These are phyloP conservation scores for Cornus controversa DNA, from an alignment of 148 eudicot species.

Conservation along the genomic window DNA sequence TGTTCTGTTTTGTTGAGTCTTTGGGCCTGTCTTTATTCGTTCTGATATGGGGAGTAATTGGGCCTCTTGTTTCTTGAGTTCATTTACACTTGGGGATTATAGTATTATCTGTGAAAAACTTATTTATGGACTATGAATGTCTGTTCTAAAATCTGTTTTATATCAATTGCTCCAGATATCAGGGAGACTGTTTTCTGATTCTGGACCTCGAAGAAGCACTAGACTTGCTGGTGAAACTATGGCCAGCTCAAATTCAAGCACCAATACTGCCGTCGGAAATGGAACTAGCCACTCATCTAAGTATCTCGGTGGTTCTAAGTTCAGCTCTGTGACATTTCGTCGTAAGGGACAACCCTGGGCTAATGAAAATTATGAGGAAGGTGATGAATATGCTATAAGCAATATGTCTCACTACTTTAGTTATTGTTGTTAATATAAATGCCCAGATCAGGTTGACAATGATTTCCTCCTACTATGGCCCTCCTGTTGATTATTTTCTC, in stretches of 20 bases:
- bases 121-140: not conserved
- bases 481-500: not conserved
- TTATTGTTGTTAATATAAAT: not conserved
- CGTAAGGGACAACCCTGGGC: slow-evolving; percentile 71
- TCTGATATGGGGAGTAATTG: not conserved
- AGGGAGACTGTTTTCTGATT: slow-evolving; percentile 89
- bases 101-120: not conserved
- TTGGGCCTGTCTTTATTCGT: slow-evolving; percentile 1
- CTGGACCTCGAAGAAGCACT: slow-evolving; percentile 80
- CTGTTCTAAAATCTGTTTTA: not conserved
- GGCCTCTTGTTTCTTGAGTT: not conserved
- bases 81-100: not conserved
- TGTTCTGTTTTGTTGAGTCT: not conserved
- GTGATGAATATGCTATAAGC: slow-evolving; percentile 34
- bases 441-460: not conserved
- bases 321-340: slow-evolving; percentile 58
- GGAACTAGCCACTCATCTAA: slow-evolving; percentile 75
- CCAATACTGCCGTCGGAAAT: slow-evolving; percentile 54
- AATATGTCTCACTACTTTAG: too few relatives aligned
- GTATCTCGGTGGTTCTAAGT: slow-evolving; percentile 61
- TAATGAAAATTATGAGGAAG: slow-evolving; percentile 75
- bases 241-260: slow-evolving; percentile 39
- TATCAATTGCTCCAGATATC: slow-evolving; percentile 58
- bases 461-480: slow-evolving; percentile 1
- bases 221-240: slow-evolving; percentile 80